Conservation (phyloP, 495 filamentous ascomycete genomes). For the Friedmanniomyces simplex region DNA sequence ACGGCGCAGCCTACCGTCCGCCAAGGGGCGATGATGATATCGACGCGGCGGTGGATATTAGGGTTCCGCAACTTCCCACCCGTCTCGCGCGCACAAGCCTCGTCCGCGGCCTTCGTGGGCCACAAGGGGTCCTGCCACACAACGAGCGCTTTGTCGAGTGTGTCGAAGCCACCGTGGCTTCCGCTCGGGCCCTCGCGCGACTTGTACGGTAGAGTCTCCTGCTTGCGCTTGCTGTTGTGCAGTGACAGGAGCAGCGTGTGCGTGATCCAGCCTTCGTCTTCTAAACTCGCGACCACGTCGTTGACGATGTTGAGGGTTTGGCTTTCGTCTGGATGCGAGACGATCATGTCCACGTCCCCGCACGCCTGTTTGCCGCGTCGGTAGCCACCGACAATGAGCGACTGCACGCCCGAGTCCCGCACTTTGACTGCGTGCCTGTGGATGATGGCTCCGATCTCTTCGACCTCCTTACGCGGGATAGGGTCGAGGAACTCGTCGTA, state of each 20-base stretch:
- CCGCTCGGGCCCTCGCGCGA: slow-evolving; percentile 28
- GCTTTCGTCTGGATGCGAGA: slow-evolving; percentile 64
- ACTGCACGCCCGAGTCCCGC: slow-evolving; percentile 47
- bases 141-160: slow-evolving; percentile 80
- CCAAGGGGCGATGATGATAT: slow-evolving; percentile 90
- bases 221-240: slow-evolving; percentile 56
- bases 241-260: slow-evolving; percentile 66
- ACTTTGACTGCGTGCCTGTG: slow-evolving; percentile 49
- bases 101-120: slow-evolving; percentile 31
- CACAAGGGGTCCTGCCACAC: slow-evolving; percentile 81
- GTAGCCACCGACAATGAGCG: slow-evolving; percentile 74
- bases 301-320: slow-evolving; percentile 55
- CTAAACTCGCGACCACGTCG: slow-evolving; percentile 58
- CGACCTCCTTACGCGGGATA: slow-evolving; percentile 65
- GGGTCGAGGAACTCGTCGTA: slow-evolving; percentile 72
- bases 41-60: slow-evolving; percentile 73
- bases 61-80: slow-evolving; percentile 43
- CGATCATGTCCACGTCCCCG: slow-evolving; percentile 77
- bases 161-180: slow-evolving; percentile 60
- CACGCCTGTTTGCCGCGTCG: slow-evolving; percentile 63
- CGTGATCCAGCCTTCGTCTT: slow-evolving; percentile 60
- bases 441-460: slow-evolving; percentile 53
- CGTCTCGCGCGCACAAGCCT: slow-evolving; percentile 26
- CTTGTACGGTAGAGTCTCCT: slow-evolving; percentile 51
- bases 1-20: slow-evolving; percentile 79